Evolutionary conservation across 2,329 filamentous ascomycete species (phyloP).

Genomic region (Camillea tinctor): DNA sequence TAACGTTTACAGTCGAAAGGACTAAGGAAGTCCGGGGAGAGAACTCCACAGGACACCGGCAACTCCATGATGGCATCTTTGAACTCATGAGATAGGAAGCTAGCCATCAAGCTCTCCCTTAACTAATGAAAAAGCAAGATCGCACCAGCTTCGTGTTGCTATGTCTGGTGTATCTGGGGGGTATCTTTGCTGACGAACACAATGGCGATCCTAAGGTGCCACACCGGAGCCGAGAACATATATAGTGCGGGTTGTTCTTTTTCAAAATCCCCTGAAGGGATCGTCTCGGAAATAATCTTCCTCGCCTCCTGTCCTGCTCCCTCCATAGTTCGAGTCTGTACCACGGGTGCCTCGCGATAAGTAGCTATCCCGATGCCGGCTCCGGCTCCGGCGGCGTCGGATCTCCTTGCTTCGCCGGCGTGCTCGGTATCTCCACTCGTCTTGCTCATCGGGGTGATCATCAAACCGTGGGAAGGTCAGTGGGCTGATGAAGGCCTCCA

Average conservation of each 20-base stretch:
- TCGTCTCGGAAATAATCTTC: slow-evolving; percentile 61
- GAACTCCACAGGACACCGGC: neutral
- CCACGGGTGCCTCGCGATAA: slow-evolving; percentile 43
- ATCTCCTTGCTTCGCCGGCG: slow-evolving; percentile 56
- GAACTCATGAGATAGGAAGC: neutral
- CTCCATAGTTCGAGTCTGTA: slow-evolving; percentile 49
- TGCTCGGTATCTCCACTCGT: slow-evolving; percentile 47
- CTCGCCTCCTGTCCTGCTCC: slow-evolving; percentile 47
- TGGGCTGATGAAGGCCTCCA: slow-evolving; percentile 91
- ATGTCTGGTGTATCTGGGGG: neutral
- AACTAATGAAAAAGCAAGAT: neutral
- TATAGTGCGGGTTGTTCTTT: neutral
- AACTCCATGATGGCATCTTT: neutral
- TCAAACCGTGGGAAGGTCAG: slow-evolving; percentile 49
- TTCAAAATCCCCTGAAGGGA: slow-evolving; percentile 61
- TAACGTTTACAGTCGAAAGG: neutral
- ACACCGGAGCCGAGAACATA: neutral
- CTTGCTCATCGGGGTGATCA: slow-evolving; percentile 48
- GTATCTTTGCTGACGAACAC: neutral
- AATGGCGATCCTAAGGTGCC: neutral
- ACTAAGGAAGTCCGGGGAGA: neutral
- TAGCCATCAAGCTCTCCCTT: neutral
- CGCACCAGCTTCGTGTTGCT: neutral
- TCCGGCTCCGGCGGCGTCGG: slow-evolving; percentile 52
- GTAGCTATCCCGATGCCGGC: slow-evolving; percentile 52